Evolutionary conservation across 108 stramenopile species (phyloP).

Genomic region (Nitzschia inconspicua): DNA sequence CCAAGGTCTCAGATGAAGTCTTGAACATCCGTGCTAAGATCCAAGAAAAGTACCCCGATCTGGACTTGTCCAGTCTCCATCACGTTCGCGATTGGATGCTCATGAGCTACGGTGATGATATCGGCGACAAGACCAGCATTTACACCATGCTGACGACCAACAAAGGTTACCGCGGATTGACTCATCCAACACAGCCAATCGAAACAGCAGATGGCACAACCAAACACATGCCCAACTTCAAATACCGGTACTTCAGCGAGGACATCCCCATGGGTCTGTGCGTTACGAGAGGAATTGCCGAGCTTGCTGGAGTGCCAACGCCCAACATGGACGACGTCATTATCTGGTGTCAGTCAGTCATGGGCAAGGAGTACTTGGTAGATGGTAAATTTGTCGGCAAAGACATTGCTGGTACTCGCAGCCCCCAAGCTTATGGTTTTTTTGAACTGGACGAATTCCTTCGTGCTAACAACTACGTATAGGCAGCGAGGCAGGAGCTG

Average conservation of each 20-base stretch:
- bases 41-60: conserved; percentile 32
- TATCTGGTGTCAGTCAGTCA: conserved; percentile 48
- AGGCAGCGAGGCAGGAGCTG: no score
- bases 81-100: conserved; percentile 58
- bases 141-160: conserved; percentile 49
- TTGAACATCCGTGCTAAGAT: conserved; percentile 29
- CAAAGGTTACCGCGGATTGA: conserved; percentile 55
- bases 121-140: conserved; percentile 48
- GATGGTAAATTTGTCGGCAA: conserved; percentile 40
- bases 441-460: conserved; percentile 49
- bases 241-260: conserved; percentile 57
- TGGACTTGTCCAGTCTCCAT: conserved; percentile 28
- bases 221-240: conserved; percentile 55
- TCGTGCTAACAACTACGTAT: conserved; percentile 36
- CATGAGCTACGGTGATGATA: conserved; percentile 44
- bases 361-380: conserved; percentile 53
- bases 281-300: conserved; percentile 55
- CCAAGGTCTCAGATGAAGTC: conserved; percentile 42
- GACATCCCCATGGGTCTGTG: conserved; percentile 56
- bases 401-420: conserved; percentile 34
- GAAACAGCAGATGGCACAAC: conserved; percentile 8
- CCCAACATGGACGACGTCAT: conserved; percentile 55
- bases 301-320: conserved; percentile 49
- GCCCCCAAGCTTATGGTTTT: conserved; percentile 47
- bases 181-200: conserved; percentile 43